Evolutionary conservation across 257 asterid species (phyloP), one percentile per base, ranked within the genome.

Genomic region (Datura wrightii): DNA sequence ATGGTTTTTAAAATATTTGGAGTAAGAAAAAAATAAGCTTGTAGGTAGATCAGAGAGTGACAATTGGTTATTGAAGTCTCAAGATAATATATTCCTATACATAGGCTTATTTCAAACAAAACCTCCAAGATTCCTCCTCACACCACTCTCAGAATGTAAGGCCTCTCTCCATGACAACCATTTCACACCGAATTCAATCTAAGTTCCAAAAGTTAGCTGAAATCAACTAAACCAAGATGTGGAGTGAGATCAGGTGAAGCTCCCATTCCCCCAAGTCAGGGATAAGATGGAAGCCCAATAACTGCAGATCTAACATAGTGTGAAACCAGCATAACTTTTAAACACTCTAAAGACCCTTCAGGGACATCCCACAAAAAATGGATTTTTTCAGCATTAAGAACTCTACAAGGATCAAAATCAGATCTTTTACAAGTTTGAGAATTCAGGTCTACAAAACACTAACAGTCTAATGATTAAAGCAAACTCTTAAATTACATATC

Each of bases 31-130:
- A 76, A 14, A 34, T 34, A 14, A 4, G 48, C 63, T 31, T 31
- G 63, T 14, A 14, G 82, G 63, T 78, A 31, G 63, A 52, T 34
- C 63, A 52, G 82, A 78, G 34, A 34, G 59, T 52, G 46, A 52
- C 52, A 34, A 52, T 7, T 15, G 15, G 34, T 52, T 50, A 76
- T 14, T 78, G 31, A 78, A 63, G 44, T 78, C 46, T 4, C 48
- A 78, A 78, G 65, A 78, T 52, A 48, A 3, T 78, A 53, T 13
- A 0, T 78, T 78, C 14, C 7, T 52, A 15, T 34, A 52, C 82
- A 78, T 14, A 7, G 37, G 39, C 79, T 0, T 44, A 71, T 71
- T 71, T 71, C 79, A 71, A 42, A 71, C 79, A 69, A 31, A 11
- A 0, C 8, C 0, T 74, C 16, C 60, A 11, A 24, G 8, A 48